Base-by-base conservation (phyloP, 495 filamentous ascomycete species). In the Neurospora pannonica region DNA sequence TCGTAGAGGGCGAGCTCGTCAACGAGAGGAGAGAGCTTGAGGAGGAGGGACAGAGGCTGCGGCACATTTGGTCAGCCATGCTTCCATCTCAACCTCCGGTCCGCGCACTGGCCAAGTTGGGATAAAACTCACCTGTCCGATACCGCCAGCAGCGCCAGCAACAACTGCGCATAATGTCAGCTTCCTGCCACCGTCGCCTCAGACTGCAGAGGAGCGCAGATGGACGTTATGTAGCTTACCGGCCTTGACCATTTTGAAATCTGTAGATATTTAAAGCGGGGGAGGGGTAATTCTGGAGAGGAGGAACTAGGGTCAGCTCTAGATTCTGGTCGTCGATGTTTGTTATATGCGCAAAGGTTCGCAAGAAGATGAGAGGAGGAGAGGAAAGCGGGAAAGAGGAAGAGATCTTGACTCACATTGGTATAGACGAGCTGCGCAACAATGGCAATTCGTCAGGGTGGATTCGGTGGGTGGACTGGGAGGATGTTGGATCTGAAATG, bases 1-100 rank as follows among this genome's bases (percentile, higher is more conserved):
- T 98, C 96, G 88, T 97, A 99, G 76, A 99, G 91, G 71, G 94
- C 87, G 80, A 99, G 92, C 86, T 98, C 92, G 79, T 95, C 90
- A 76, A 98, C 85, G 75, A 95, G 89, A 42, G 94, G 93, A 72
- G 86, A 92, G 74, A 90, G 88, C 89, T 98, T 99, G 77, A 97
- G 85, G 78, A 99, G 90, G 77, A 99, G 94, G 75, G 97, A 98
- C 78, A 99, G 87, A 62, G 96, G 96, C 97, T 99, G 79, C 74
- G 46, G 72, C n/a, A 42, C 38, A 60, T 7, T 5, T 62, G 43
- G 60, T 75, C 72, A 76, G 72, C 67, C 73, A 37, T 67, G 28
- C 54, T 67, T 67, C 28, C 54, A 15, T 40, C 54, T 67, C 54
- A 67, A 67, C 54, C 24, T 67, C 28, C 15, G 54, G 34, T 67